Conservation (phyloP, 108 stramenopile genomes). For the Fistulifera solaris region DNA sequence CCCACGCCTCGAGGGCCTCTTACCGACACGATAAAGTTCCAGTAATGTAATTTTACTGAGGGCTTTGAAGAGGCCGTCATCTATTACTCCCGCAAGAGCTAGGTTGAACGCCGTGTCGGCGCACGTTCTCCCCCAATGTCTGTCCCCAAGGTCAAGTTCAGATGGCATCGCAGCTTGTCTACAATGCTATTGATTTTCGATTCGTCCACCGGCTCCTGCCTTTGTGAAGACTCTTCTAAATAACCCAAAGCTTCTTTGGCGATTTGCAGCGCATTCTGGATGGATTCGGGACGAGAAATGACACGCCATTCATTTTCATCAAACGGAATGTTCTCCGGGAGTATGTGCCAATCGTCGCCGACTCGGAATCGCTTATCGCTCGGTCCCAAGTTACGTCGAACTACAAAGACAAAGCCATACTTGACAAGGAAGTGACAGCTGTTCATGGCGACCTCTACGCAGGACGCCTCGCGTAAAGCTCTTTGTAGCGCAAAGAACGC, state of each 20-base stretch:
- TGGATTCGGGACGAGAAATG: not conserved
- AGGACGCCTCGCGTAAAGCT: constrained; percentile 1
- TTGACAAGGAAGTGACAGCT: constrained; percentile 1
- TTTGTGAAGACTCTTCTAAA: not conserved
- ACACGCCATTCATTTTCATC: not conserved
- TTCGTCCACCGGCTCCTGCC: not conserved
- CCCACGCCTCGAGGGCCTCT: constrained; percentile 35
- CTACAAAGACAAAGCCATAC: constrained; percentile 9
- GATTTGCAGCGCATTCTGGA: not conserved
- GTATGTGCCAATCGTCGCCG: not conserved
- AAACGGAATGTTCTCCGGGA: not conserved
- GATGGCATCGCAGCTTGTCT: not conserved
- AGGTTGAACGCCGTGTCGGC: constrained; percentile 77
- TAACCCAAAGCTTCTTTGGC: constrained; percentile 5
- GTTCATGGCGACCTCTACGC: not conserved
- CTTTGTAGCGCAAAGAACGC: constrained; percentile 16
- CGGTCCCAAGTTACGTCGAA: not conserved
- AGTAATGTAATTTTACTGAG: constrained; percentile 28
- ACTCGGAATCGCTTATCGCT: no score
- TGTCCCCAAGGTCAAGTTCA: constrained; percentile 6
- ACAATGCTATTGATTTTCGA: not conserved
- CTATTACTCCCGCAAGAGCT: constrained; percentile 48
- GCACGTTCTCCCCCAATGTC: constrained; percentile 58
- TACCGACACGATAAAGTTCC: constrained; percentile 53
- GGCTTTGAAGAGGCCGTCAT: constrained; percentile 21